These are phyloP conservation scores for Diaporthe helianthi DNA, from an alignment of 2,329 filamentous ascomycete species.

Conservation along the genomic window DNA sequence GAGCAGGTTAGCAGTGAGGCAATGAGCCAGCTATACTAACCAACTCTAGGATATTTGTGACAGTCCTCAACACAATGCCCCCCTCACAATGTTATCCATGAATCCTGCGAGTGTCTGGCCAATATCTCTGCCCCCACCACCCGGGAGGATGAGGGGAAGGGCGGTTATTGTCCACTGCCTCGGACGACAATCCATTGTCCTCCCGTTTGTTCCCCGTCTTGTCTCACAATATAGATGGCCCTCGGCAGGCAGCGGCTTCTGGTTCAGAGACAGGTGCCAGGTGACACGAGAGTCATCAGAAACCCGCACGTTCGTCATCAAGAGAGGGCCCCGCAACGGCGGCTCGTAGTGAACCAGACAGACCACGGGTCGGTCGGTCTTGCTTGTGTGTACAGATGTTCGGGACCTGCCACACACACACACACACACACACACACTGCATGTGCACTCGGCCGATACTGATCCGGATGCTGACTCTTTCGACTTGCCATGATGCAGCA, in stretches of 20 bases:
- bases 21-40: no score
- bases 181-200: not conserved
- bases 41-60: no score
- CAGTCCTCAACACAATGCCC: no score
- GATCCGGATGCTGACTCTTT: no score
- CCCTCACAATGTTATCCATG: not conserved
- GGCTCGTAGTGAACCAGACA: slow-evolving; percentile 10
- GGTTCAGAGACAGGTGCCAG: not conserved
- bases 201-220: not conserved
- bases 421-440: slow-evolving; percentile 8
- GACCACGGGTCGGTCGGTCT: no score
- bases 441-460: slow-evolving; percentile 6
- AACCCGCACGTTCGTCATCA: not conserved
- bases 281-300: not conserved
- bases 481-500: not conserved
- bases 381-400: not conserved
- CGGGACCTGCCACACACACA: slow-evolving; percentile 5
- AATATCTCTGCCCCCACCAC: no score
- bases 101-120: no score
- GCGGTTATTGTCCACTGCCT: not conserved
- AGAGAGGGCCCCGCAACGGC: not conserved
- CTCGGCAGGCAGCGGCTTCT: not conserved
- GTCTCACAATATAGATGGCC: not conserved
- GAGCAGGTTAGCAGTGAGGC: not conserved
- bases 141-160: no score